phyloP scores from a whole-genome alignment of 352 stramenopile species.

The Pythium aquatile region DNA sequence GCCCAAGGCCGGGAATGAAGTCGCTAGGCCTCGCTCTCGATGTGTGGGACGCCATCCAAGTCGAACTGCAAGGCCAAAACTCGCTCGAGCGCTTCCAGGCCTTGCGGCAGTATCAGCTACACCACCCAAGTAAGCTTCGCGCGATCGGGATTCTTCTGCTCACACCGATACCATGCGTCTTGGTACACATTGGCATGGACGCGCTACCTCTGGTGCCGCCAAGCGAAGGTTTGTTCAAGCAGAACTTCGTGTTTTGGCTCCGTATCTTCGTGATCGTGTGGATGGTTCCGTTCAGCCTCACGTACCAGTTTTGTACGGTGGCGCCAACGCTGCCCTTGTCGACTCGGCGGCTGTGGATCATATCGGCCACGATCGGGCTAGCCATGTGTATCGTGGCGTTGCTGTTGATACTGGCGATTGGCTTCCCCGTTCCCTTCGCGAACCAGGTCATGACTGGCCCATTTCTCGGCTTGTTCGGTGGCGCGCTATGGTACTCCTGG shows the following conservation, averaged over 20 bases:
- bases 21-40: not conserved
- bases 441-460: not conserved
- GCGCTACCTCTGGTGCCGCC: not conserved
- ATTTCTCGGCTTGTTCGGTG: not conserved
- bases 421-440: constrained; percentile 1
- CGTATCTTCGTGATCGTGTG: not conserved
- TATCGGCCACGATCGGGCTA: not conserved
- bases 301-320: not conserved
- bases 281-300: not conserved
- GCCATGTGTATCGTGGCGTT: not conserved
- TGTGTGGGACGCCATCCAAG: not conserved
- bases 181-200: not conserved
- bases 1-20: not conserved
- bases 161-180: not conserved
- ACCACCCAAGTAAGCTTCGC: not conserved
- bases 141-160: not conserved
- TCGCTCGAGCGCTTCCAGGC: not conserved
- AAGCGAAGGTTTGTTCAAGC: not conserved
- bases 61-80: constrained; percentile 6
- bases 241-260: not conserved
- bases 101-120: not conserved
- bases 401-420: not conserved
- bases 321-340: not conserved
- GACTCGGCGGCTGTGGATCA: not conserved
- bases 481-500: constrained; percentile 5